Percentiles rank a stretch among this genome's conserved stretches.
phyloP scores from a whole-genome alignment of 2,329 filamentous ascomycete genomes.

The Alternaria arborescens region DNA sequence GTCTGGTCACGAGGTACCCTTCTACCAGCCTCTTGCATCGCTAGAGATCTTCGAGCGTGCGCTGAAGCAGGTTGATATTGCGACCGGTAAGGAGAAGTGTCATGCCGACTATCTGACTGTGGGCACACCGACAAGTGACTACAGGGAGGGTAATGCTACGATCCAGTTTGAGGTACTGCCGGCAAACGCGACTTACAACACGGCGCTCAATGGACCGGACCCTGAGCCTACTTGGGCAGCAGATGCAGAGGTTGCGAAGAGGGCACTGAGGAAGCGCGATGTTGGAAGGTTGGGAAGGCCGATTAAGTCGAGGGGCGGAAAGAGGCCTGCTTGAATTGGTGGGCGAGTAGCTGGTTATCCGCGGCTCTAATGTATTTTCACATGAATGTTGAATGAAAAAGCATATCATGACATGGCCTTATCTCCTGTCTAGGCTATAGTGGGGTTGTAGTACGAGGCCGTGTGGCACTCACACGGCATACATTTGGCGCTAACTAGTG shows the following conservation, averaged over 20 bases:
- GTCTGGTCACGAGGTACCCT: conserved; percentile 61
- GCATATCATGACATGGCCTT: conserved; percentile 2
- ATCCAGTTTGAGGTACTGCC: conserved; percentile 56
- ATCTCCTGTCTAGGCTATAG: neutral
- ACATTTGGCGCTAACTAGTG: neutral
- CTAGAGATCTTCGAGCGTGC: conserved; percentile 61
- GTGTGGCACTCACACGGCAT: conserved; percentile 15
- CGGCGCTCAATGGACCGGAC: conserved; percentile 54
- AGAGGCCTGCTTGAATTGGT: neutral
- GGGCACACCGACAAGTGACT: conserved; percentile 49
- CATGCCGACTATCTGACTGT: conserved; percentile 42
- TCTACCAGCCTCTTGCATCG: conserved; percentile 63
- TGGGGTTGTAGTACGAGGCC: conserved; percentile 9
- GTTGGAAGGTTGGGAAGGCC: conserved; percentile 24
- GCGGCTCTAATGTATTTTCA: neutral
- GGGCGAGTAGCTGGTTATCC: neutral
- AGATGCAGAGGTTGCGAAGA: conserved; percentile 1
- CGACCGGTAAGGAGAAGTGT: conserved; percentile 54
- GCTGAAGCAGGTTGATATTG: conserved; percentile 60
- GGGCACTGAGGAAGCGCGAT: conserved; percentile 29
- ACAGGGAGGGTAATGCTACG: conserved; percentile 56
- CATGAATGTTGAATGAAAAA: conserved; percentile 6
- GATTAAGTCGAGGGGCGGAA: conserved; percentile 1
- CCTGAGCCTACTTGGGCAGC: conserved; percentile 43
- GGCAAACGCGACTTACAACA: conserved; percentile 60